Conservation (phyloP, 768 basidiomycete genomes). For the Pleurotus platypus region DNA sequence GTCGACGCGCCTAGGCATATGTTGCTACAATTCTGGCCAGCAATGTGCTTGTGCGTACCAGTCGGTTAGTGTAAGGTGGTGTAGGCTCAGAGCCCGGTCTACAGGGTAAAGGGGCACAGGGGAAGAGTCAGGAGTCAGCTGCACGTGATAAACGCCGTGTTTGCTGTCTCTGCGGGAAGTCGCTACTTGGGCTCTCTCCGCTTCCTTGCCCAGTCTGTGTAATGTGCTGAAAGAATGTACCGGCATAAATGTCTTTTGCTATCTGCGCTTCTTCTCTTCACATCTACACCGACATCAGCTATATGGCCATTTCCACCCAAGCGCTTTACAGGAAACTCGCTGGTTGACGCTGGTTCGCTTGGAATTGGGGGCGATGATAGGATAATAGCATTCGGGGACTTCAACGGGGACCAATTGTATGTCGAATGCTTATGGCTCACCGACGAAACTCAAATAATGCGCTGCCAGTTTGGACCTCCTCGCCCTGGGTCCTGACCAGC, state of each 20-base stretch:
- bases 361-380: constrained; percentile 72
- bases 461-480: constrained; percentile 72
- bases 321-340: constrained; percentile 75
- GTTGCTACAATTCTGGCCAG: too few species aligned
- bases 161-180: too few species aligned
- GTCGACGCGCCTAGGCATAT: too few species aligned
- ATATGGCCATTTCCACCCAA: constrained; percentile 89
- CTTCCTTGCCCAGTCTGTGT: too few species aligned
- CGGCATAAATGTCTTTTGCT: background rate
- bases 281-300: constrained; percentile 19
- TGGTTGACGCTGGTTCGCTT: constrained; percentile 76
- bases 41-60: too few species aligned
- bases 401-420: constrained; percentile 94
- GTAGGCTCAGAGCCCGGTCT: too few species aligned
- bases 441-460: background rate
- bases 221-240: background rate
- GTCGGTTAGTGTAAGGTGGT: too few species aligned
- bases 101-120: too few species aligned
- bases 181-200: too few species aligned
- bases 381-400: constrained; percentile 90
- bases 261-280: constrained; percentile 8
- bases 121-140: too few species aligned
- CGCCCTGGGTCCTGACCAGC: constrained; percentile 70
- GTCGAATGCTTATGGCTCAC: constrained; percentile 20
- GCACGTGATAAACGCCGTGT: too few species aligned